Conservation (phyloP, 192 early-diverging fungal species). For the Backusella circina region DNA sequence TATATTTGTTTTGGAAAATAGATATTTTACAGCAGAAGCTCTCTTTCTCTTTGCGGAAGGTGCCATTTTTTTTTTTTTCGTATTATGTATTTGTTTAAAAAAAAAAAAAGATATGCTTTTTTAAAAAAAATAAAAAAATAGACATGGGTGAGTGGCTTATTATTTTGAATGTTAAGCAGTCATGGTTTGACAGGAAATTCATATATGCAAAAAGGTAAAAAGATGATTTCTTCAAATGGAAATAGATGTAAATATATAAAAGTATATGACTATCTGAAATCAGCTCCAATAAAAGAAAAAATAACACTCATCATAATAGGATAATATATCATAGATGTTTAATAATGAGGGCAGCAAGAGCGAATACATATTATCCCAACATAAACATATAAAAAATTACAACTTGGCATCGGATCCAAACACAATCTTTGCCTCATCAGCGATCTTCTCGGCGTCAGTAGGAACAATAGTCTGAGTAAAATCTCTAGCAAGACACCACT, state of each 20-base stretch:
- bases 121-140: background rate
- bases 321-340: background rate
- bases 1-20: background rate
- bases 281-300: too few species aligned
- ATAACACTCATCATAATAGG: too few species aligned
- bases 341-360: background rate
- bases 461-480: slow-evolving; percentile 11
- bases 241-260: too few species aligned
- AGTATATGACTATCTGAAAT: too few species aligned
- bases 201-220: too few species aligned
- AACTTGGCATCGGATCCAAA: slow-evolving; percentile 25
- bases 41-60: slow-evolving; percentile 11
- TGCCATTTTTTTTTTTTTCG: background rate
- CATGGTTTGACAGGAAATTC: background rate
- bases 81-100: background rate
- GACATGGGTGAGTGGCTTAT: background rate
- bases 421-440: slow-evolving; percentile 16
- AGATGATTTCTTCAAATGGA: too few species aligned
- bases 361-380: background rate
- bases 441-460: background rate
- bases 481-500: slow-evolving; percentile 21
- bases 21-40: background rate
- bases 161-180: background rate
- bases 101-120: background rate
- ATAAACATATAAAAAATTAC: background rate